Percentiles rank a stretch among this genome's conserved stretches.
phyloP scores from a whole-genome alignment of 768 basidiomycete species.

The Hysterangium stoloniferum region DNA sequence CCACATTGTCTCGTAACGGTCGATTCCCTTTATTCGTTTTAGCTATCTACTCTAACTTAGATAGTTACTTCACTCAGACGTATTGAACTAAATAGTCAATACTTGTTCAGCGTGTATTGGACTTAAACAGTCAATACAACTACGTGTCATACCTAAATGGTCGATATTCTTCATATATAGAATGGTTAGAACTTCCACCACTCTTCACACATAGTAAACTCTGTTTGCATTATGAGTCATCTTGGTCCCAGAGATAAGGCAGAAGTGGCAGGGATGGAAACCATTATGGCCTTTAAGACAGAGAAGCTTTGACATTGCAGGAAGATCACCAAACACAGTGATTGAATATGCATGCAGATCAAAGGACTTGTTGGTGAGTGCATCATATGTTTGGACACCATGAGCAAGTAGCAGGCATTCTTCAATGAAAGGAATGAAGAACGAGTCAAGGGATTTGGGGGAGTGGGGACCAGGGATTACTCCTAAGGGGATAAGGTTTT shows the following conservation, averaged over 20 bases:
- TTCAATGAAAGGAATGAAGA: slow-evolving; percentile 14
- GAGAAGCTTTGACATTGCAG: neutral
- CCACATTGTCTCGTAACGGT: too few species aligned
- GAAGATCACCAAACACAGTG: slow-evolving; percentile 3
- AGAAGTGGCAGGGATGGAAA: slow-evolving; percentile 2
- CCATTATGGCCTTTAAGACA: neutral
- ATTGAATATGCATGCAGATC: slow-evolving; percentile 14
- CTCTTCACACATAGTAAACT: neutral
- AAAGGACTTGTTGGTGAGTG: slow-evolving; percentile 15
- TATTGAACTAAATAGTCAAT: too few species aligned
- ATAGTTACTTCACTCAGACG: too few species aligned
- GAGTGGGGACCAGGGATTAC: slow-evolving; percentile 19
- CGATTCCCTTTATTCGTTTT: too few species aligned
- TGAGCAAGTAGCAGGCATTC: slow-evolving; percentile 22
- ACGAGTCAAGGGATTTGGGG: slow-evolving; percentile 17
- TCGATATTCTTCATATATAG: too few species aligned
- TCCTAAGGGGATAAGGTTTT: slow-evolving; percentile 15
- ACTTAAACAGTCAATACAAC: too few species aligned
- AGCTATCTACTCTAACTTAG: too few species aligned
- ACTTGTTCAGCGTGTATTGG: too few species aligned
- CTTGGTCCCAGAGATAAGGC: neutral
- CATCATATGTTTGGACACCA: slow-evolving; percentile 29
- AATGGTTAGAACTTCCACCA: too few species aligned
- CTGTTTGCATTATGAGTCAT: neutral
- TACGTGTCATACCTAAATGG: too few species aligned